Conservation (phyloP, 129 eudicot genomes). For the sunflower (Helianthus annuus) region DNA sequence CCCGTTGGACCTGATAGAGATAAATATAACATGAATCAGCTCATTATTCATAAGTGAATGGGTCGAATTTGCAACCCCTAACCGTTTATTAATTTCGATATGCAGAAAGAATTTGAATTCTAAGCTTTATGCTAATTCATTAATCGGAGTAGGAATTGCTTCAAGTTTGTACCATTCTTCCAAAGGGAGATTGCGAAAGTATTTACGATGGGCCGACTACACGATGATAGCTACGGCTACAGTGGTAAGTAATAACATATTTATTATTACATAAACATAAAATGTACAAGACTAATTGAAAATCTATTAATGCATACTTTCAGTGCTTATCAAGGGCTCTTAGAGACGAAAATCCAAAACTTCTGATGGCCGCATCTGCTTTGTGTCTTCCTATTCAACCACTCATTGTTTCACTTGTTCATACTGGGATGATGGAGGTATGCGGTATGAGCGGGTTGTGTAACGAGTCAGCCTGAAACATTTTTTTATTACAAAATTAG, state of each 20-base stretch:
- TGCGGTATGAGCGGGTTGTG: background rate
- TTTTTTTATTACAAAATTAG: background rate
- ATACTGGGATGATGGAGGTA: constrained; percentile 99
- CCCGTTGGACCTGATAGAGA: background rate
- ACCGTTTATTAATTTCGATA: background rate
- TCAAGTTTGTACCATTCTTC: constrained; percentile 95
- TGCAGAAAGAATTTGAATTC: constrained; percentile 85
- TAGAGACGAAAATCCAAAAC: constrained; percentile 77
- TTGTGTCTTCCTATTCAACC: constrained; percentile 88
- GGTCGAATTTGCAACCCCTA: background rate
- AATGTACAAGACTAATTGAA: background rate
- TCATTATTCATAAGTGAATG: background rate
- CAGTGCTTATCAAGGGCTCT: constrained; percentile 93
- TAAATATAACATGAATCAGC: background rate
- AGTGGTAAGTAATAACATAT: constrained; percentile 54
- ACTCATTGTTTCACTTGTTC: constrained; percentile 89
- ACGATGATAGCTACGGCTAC: constrained; percentile 97
- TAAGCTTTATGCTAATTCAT: constrained; percentile 89
- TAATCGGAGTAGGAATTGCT: constrained; percentile 91
- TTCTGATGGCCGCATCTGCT: constrained; percentile 92
- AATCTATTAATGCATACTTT: background rate
- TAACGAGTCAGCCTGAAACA: background rate
- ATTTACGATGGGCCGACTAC: constrained; percentile 96
- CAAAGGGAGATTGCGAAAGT: constrained; percentile 72
- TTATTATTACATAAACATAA: background rate